A percentile compares a stretch with the other conserved stretches of the same genome.
phyloP scores from a whole-genome alignment of 75 land plant genomes.

The Ceratopteris richardii region DNA sequence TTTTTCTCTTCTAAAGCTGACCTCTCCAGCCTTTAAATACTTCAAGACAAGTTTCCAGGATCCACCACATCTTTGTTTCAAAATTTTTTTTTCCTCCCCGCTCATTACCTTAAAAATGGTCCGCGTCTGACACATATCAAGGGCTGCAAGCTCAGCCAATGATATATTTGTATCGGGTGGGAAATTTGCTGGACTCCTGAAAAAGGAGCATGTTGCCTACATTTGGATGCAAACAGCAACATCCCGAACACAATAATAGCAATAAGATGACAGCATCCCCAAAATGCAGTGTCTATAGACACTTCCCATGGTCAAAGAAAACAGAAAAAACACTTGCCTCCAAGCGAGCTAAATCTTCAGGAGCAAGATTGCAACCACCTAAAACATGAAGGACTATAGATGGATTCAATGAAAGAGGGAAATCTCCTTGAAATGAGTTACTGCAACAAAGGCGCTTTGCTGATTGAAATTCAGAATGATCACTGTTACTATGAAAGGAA shows the following conservation, averaged over 20 bases:
- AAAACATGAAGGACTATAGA: conserved; percentile 82
- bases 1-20: conserved; percentile 56
- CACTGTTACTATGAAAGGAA: not conserved
- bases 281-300: not conserved
- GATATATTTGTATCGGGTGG: conserved; percentile 59
- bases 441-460: conserved; percentile 54
- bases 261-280: not conserved
- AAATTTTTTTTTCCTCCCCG: conserved; percentile 29
- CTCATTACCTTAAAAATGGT: conserved; percentile 67
- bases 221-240: not conserved
- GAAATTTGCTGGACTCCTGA: conserved; percentile 73
- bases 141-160: conserved; percentile 77
- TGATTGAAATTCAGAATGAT: conserved; percentile 17
- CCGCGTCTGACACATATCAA: conserved; percentile 74
- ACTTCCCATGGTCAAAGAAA: too few species aligned
- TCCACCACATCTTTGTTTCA: conserved; percentile 69
- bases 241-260: not conserved
- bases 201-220: conserved; percentile 84
- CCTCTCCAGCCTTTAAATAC: conserved; percentile 64
- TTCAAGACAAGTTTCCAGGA: conserved; percentile 79
- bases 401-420: conserved; percentile 64
- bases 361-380: conserved; percentile 61
- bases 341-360: conserved; percentile 73
- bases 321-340: conserved; percentile 50
- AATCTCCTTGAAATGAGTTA: conserved; percentile 65